phyloP scores from a whole-genome alignment of 139 green algal species.

The Coelastrella sp. region DNA sequence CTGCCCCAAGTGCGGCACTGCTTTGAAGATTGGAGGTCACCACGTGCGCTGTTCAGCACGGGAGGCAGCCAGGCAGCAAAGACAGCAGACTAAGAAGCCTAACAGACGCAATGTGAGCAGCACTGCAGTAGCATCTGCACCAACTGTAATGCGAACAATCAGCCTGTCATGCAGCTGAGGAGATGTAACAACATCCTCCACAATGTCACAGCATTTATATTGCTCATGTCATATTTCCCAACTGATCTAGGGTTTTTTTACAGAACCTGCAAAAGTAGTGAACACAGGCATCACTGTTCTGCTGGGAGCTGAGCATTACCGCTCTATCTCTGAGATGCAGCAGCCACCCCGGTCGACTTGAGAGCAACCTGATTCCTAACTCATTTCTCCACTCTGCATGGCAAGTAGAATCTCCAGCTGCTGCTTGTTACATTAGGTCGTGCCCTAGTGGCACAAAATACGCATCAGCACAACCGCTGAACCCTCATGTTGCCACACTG shows the following conservation, averaged over 20 bases:
- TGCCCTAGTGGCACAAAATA: background rate
- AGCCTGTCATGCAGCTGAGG: background rate
- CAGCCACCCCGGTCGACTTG: background rate
- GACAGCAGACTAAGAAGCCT: constrained; percentile 8
- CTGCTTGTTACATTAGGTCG: background rate
- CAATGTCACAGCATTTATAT: too few species aligned
- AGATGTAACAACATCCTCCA: too few species aligned
- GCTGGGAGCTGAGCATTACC: too few species aligned
- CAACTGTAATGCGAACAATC: background rate
- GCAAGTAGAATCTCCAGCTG: background rate
- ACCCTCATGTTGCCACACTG: background rate
- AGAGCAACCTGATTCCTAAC: background rate
- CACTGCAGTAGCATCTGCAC: background rate
- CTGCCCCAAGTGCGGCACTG: constrained; percentile 22
- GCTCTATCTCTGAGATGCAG: background rate
- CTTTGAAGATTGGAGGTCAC: constrained; percentile 20
- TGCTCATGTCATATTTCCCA: too few species aligned
- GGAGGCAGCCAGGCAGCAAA: background rate
- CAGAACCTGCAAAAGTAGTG: too few species aligned
- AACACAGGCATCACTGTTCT: too few species aligned
- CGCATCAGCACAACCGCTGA: background rate
- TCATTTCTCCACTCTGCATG: background rate
- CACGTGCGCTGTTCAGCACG: constrained; percentile 18
- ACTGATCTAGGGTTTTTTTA: too few species aligned
- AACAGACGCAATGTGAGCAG: background rate